phyloP scores from a whole-genome alignment of 495 filamentous ascomycete genomes.

The Penicillium nucicola region DNA sequence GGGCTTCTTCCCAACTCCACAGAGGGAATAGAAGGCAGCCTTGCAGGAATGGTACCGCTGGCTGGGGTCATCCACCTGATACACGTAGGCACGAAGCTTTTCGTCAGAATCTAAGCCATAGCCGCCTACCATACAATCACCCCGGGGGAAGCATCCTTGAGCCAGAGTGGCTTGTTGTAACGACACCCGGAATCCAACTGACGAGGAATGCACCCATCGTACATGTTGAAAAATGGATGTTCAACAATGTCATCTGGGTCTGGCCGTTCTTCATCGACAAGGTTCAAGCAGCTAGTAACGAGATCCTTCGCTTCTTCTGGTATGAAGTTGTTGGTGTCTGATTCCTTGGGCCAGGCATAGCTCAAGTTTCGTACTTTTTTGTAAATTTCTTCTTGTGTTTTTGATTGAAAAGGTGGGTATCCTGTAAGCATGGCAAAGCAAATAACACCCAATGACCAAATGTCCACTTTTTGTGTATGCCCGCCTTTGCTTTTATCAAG shows the following conservation, averaged over 20 bases:
- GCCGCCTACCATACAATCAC: constrained; percentile 45
- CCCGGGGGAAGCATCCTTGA: constrained; percentile 43
- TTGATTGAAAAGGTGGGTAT: constrained; percentile 85
- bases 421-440: constrained; percentile 88
- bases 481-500: constrained; percentile 72
- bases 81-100: constrained; percentile 39
- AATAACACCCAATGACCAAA: constrained; percentile 96
- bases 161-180: constrained; percentile 42
- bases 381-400: constrained; percentile 84
- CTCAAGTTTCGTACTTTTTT: constrained; percentile 65
- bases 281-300: constrained; percentile 68
- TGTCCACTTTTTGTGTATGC: constrained; percentile 89
- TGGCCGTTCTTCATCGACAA: constrained; percentile 70
- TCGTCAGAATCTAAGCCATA: constrained; percentile 46
- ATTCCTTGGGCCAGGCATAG: constrained; percentile 73
- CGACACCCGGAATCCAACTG: constrained; percentile 41
- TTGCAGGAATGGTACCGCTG: constrained; percentile 43
- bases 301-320: constrained; percentile 69
- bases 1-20: constrained; percentile 49
- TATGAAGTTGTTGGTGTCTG: constrained; percentile 43
- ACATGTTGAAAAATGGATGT: constrained; percentile 75
- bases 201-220: constrained; percentile 50
- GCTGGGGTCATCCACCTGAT: constrained; percentile 35
- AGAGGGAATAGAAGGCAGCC: constrained; percentile 45
- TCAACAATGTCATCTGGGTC: constrained; percentile 79